These are phyloP conservation scores for Casuarina glauca DNA, from an alignment of 306 rosid genomes.

Conservation along the genomic window DNA sequence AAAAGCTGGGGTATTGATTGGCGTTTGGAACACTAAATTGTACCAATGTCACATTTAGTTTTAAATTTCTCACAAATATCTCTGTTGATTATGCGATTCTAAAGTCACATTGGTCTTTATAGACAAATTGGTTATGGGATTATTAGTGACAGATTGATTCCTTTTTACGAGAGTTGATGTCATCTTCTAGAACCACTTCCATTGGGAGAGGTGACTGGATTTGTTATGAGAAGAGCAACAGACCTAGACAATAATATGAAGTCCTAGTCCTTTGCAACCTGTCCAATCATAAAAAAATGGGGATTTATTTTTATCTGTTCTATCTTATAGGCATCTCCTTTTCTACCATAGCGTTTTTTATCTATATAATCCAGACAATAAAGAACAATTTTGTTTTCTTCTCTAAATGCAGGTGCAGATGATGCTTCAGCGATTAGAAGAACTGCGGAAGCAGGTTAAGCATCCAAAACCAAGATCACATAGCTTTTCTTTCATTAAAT, in stretches of 20 bases:
- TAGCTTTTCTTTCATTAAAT: background rate
- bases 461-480: background rate
- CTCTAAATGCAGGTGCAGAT: slow-evolving; percentile 43
- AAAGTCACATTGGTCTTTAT: background rate
- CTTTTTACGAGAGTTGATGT: background rate
- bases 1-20: too few relatives aligned
- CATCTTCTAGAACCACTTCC: background rate
- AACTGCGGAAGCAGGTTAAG: slow-evolving; percentile 57
- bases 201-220: too few relatives aligned
- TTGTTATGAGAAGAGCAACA: too few relatives aligned
- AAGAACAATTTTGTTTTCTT: background rate
- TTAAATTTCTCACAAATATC: background rate
- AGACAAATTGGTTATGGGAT: background rate
- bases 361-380: background rate
- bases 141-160: background rate
- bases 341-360: background rate
- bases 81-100: background rate
- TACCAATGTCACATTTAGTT: too few relatives aligned
- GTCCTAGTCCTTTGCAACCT: background rate
- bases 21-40: too few relatives aligned
- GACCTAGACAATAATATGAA: background rate
- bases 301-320: background rate
- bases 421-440: slow-evolving; percentile 47
- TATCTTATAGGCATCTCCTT: background rate
- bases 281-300: background rate